These are phyloP conservation scores for Syzygium malaccense DNA, from an alignment of 441 rosid species.

Conservation along the genomic window DNA sequence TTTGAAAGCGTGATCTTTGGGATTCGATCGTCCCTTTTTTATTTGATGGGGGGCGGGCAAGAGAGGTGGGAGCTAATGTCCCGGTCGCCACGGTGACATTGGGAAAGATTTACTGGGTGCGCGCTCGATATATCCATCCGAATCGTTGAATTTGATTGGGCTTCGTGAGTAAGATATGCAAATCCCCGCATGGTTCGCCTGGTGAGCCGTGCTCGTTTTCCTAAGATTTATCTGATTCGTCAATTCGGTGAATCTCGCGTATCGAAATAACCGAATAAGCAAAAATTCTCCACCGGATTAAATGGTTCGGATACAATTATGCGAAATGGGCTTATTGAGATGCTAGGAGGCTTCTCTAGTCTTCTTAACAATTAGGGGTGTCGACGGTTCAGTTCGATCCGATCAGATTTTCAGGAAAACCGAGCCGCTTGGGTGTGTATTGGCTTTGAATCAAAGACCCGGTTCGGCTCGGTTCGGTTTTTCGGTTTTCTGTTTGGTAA, in stretches of 20 bases:
- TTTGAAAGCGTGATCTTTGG: neutral
- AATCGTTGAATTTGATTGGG: neutral
- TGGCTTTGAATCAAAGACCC: too few relatives aligned
- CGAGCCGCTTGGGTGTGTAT: too few relatives aligned
- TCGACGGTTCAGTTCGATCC: too few relatives aligned
- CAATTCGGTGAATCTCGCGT: neutral
- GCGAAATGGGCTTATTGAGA: neutral
- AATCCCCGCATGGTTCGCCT: neutral
- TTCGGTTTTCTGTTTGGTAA: too few relatives aligned
- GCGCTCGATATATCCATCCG: neutral
- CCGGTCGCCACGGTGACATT: neutral
- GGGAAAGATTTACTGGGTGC: neutral
- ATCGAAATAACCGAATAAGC: neutral
- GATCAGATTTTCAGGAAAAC: too few relatives aligned
- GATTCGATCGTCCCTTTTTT: neutral
- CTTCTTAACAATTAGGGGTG: neutral
- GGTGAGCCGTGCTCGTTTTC: neutral
- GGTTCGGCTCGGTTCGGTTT: too few relatives aligned
- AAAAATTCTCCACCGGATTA: neutral
- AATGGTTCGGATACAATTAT: neutral
- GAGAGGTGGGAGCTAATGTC: neutral
- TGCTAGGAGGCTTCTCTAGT: neutral
- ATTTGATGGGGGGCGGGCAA: neutral
- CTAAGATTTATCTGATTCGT: neutral
- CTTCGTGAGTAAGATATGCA: neutral